Evolutionary conservation across 1,284 basidiomycete genomes (phyloP).

Genomic region (Naganishia sp.): DNA sequence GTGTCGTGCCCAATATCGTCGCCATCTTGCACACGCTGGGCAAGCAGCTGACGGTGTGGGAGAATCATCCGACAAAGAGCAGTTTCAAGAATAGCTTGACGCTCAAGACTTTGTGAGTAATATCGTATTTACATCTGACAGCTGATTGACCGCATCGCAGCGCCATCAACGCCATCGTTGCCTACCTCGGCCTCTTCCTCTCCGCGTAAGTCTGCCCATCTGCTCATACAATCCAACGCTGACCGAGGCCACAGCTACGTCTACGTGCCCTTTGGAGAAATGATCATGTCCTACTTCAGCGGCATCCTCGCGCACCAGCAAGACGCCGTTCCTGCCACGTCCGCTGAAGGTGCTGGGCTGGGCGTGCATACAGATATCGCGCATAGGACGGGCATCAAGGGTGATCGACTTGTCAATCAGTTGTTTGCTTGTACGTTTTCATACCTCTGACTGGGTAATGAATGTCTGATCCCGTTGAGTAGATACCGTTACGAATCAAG

Average conservation of each 20-base stretch:
- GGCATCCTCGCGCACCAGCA: conserved; percentile 43
- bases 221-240: background rate
- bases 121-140: background rate
- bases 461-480: background rate
- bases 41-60: conserved; percentile 76
- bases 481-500: conserved; percentile 89
- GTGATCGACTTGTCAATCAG: conserved; percentile 77
- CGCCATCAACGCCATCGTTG: conserved; percentile 80
- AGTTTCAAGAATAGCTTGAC: conserved; percentile 78
- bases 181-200: conserved; percentile 80
- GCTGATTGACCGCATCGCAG: conserved; percentile 29
- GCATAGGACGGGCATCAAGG: conserved; percentile 56
- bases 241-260: conserved; percentile 59
- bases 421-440: conserved; percentile 70
- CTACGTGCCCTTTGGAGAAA: conserved; percentile 86
- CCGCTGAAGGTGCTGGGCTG: conserved; percentile 42
- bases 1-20: conserved; percentile 81
- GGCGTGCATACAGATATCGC: conserved; percentile 62
- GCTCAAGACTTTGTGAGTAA: conserved; percentile 73
- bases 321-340: conserved; percentile 31
- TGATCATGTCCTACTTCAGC: conserved; percentile 68
- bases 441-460: background rate
- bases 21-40: conserved; percentile 73
- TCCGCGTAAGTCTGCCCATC: conserved; percentile 59
- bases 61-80: conserved; percentile 81